Evolutionary conservation across 305 asterid species (phyloP).

Genomic region (Rubia peregrina): DNA sequence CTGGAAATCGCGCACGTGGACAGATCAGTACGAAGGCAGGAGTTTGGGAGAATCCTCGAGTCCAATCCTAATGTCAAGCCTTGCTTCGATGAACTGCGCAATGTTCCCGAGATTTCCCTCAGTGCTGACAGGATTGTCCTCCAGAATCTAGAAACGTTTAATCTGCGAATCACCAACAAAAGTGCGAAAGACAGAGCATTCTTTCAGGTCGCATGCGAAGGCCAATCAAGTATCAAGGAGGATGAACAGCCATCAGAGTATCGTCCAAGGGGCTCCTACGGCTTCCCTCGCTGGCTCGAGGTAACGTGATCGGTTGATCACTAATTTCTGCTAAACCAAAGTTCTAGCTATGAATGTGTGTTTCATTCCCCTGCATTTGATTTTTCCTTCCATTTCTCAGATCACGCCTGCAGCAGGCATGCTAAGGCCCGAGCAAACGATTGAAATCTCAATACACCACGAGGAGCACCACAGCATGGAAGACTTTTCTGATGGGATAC

Average conservation of each 20-base stretch:
- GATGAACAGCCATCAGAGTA: slow-evolving; percentile 40
- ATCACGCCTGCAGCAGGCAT: slow-evolving; percentile 75
- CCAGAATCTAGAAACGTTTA: slow-evolving; percentile 61
- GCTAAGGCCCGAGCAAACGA: slow-evolving; percentile 59
- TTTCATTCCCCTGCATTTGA: slow-evolving; percentile 1
- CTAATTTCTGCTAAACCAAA: background rate
- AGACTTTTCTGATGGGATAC: slow-evolving; percentile 55
- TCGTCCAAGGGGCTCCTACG: slow-evolving; percentile 64
- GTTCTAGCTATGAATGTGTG: background rate
- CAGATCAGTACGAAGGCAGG: slow-evolving; percentile 72
- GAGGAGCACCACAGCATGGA: slow-evolving; percentile 59
- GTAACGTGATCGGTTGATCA: slow-evolving; percentile 21
- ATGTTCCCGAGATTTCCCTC: slow-evolving; percentile 56
- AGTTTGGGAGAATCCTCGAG: slow-evolving; percentile 55
- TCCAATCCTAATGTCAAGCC: slow-evolving; percentile 39
- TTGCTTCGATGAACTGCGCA: slow-evolving; percentile 43
- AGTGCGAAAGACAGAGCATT: slow-evolving; percentile 51
- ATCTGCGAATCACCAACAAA: slow-evolving; percentile 54
- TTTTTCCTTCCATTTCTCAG: slow-evolving; percentile 23
- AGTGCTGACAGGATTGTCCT: slow-evolving; percentile 48
- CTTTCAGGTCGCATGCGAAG: slow-evolving; percentile 60
- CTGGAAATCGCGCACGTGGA: slow-evolving; percentile 75
- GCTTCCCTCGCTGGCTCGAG: slow-evolving; percentile 96
- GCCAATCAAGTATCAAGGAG: slow-evolving; percentile 56
- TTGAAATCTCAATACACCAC: slow-evolving; percentile 60